Percentiles rank a stretch among this genome's conserved stretches.
Evolutionary conservation across 257 asterid genomes (phyloP).

Genomic region (Misopates orontium): DNA sequence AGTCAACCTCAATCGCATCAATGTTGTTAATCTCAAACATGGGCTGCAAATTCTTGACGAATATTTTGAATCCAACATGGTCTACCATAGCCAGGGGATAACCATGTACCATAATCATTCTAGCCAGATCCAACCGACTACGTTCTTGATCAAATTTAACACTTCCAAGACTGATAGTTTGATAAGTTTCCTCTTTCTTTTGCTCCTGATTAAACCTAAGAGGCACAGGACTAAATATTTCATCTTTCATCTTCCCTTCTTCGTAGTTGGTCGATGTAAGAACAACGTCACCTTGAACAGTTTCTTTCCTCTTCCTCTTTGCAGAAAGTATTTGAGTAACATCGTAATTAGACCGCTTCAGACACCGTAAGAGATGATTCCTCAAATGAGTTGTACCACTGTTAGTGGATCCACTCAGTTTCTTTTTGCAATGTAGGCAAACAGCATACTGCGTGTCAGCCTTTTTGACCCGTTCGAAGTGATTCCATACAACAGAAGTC

Average conservation of each 20-base stretch:
- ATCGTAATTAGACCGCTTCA: constrained; percentile 87
- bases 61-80: constrained; percentile 79
- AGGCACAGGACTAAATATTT: constrained; percentile 57
- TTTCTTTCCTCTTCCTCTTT: constrained; percentile 83
- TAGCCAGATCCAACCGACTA: constrained; percentile 84
- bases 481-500: constrained; percentile 96
- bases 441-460: constrained; percentile 91
- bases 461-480: constrained; percentile 84
- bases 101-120: constrained; percentile 97
- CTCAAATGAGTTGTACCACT: constrained; percentile 97
- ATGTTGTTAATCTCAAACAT: constrained; percentile 66
- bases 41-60: constrained; percentile 90
- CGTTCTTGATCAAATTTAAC: constrained; percentile 82
- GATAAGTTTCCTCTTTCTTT: constrained; percentile 60
- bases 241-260: constrained; percentile 70
- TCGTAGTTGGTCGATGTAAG: constrained; percentile 51
- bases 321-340: constrained; percentile 86
- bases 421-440: constrained; percentile 93
- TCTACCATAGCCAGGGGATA: constrained; percentile 90
- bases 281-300: constrained; percentile 44
- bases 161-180: constrained; percentile 63
- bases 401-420: constrained; percentile 93
- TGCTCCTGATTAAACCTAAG: constrained; percentile 63
- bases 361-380: constrained; percentile 87
- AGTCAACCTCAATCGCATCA: constrained; percentile 71